Base-by-base conservation (phyloP, 169 alveolate genomes). In the Eimeria praecox region DNA sequence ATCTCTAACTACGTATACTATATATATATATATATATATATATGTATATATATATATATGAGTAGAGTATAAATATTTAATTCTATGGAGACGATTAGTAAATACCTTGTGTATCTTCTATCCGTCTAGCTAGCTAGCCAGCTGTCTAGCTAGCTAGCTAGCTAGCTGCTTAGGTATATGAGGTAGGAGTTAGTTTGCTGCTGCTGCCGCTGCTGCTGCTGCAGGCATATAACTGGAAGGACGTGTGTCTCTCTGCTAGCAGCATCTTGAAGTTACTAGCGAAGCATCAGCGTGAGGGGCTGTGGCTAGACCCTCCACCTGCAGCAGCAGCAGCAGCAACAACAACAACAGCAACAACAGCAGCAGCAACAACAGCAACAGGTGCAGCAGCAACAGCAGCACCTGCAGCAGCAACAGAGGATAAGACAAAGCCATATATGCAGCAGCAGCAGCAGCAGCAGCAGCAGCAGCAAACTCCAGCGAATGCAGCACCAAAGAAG, bases 181-280 rank as follows among this genome's bases (percentile, higher is more conserved):
- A 20, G 18, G n/a, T 30, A 38, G 9, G 22, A 0, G 5, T 62
- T 66, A 16, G 87, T 80, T 46, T 42, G 71, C 69, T 46, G 75
- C 35, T 49, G 52, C n/a, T 33, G n/a, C 35, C 2, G 71, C 12
- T 27, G n/a, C n/a, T 24, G 46, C 3, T 49, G 75, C 62, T 90
- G 87, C 90, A 90, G 95, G 95, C 95, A 0, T 90, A 82, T 77
- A 54, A 54, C 78, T 90, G 95, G 95, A 90, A 75, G 90, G 95
- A 90, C 64, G 95, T 90, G 35, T 71, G 80, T 9, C 66, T 90
- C 30, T 90, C 95, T 30, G 95, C 95, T 42, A 54, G 95, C 80
- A 90, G 95, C 95, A 73, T 90, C 1, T 0, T 90, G 71, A 90
- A 90, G 95, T 20, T 80, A 78, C 90, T 90, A 46, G 95, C 85